Evolutionary conservation across 495 filamentous ascomycete species (phyloP).

Genomic region (Aspergillus ellipticus): DNA sequence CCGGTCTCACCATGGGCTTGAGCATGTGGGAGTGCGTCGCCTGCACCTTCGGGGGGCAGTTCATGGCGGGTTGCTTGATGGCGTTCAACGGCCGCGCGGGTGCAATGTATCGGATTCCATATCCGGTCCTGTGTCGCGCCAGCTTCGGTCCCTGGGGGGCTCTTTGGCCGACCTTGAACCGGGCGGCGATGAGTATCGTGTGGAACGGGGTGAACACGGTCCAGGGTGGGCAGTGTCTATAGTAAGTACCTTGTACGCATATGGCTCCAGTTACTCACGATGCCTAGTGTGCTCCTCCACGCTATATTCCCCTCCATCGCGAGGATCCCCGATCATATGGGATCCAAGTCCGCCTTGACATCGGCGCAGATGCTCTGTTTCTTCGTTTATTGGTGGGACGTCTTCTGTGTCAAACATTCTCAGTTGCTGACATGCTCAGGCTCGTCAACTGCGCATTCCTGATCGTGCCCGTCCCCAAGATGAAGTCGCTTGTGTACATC

Average conservation of each 20-base stretch:
- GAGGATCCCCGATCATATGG: slow-evolving; percentile 31
- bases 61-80: slow-evolving; percentile 29
- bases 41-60: slow-evolving; percentile 30
- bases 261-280: background rate
- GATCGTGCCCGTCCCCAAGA: slow-evolving; percentile 32
- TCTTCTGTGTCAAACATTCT: too few relatives aligned
- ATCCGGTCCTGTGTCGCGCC: slow-evolving; percentile 32
- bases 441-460: slow-evolving; percentile 33
- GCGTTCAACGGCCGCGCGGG: slow-evolving; percentile 37
- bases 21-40: slow-evolving; percentile 37
- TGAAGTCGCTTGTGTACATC: slow-evolving; percentile 32
- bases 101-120: slow-evolving; percentile 37
- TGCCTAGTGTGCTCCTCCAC: slow-evolving; percentile 32
- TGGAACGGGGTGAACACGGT: slow-evolving; percentile 38
- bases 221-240: slow-evolving; percentile 37
- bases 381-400: slow-evolving; percentile 26
- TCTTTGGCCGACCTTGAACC: slow-evolving; percentile 37
- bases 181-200: slow-evolving; percentile 36
- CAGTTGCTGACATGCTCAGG: slow-evolving; percentile 7
- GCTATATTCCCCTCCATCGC: slow-evolving; percentile 34
- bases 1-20: slow-evolving; percentile 31
- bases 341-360: slow-evolving; percentile 28
- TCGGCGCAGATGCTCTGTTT: slow-evolving; percentile 39
- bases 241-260: slow-evolving; percentile 13
- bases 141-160: slow-evolving; percentile 35